Base-by-base conservation (phyloP, 805 yeast genomes). In the Hanseniaspora taiwanica region DNA sequence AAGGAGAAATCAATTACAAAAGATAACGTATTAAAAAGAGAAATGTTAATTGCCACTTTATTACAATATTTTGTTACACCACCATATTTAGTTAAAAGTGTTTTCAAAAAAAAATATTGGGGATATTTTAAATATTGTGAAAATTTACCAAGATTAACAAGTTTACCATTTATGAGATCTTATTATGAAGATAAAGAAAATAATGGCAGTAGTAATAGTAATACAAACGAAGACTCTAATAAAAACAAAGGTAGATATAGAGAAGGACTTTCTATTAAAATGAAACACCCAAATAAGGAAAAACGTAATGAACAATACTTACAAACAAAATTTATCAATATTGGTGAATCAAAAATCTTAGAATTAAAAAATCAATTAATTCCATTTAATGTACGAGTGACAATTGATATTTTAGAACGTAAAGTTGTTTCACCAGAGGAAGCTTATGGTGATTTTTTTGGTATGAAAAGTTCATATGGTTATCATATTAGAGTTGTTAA, bases 61-160 rank as follows among this genome's bases (percentile, higher is more conserved):
- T 61, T 86, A 42, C 94, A 84, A 54, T 85, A 64, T 54, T 83
- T 83, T 52, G 75, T 85, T 13, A 85, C 95, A 0, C 95, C 96
- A 1, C 81, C 84, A 37, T 83, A 86, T 53, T 64, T 86, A 34
- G 71, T 77, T 16, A 77, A 78, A 44, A 59, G 77, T 2, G 67
- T 79, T 4, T 83, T 85, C 62, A 66, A 69, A 45, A 61, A 66
- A 19, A 60, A 65, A 48, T 52, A 63, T 44, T 43, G 57, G 20
- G 56, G 62, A 27, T 69, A 74, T 52, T 73, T 81, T 54, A 67
- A 67, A 40, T 68, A 72, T 46, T 95, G 94, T 0, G 64, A 66
- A 27, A 73, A 71, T 46, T 66, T 81, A 43, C 96, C 95, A 29
- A 74, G 74, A 51, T 61, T 86, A 24, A 67, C 84, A 0, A 73